Percentiles rank a stretch among this genome's conserved stretches.
Conservation (phyloP, 257 asterid species). For the Solanum bulbocastanum region DNA sequence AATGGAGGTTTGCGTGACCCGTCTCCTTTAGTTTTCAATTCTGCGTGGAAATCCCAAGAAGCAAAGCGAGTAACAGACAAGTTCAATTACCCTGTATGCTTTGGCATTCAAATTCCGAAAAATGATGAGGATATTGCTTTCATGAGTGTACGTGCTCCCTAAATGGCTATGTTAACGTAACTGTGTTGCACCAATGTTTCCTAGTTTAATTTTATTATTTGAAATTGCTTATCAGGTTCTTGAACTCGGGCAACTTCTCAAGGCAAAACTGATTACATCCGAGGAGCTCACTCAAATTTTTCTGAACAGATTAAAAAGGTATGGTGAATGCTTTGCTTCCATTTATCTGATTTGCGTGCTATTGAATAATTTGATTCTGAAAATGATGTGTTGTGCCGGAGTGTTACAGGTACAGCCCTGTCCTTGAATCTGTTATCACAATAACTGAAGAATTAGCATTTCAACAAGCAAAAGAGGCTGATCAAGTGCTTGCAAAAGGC, state of each 20-base stretch:
- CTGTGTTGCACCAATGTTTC: not conserved
- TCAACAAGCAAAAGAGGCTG: constrained; percentile 75
- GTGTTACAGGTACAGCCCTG: constrained; percentile 53
- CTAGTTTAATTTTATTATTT: not conserved
- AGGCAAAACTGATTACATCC: constrained; percentile 60
- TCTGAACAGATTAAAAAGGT: constrained; percentile 70
- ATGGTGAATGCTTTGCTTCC: not conserved
- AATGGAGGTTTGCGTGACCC: constrained; percentile 76
- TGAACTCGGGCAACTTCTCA: constrained; percentile 73
- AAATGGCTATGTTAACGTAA: not conserved
- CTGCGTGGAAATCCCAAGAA: constrained; percentile 38
- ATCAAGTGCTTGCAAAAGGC: constrained; percentile 57
- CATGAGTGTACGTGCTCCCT: constrained; percentile 54
- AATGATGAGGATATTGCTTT: constrained; percentile 75
- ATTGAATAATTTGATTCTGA: not conserved
- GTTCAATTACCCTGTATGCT: constrained; percentile 42
- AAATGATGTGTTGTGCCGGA: not conserved
- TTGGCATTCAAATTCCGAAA: constrained; percentile 44
- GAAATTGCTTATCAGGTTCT: constrained; percentile 41
- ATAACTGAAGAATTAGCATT: constrained; percentile 86
- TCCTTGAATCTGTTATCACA: constrained; percentile 76
- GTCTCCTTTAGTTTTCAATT: constrained; percentile 48
- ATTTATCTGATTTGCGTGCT: not conserved
- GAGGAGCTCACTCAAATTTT: constrained; percentile 62
- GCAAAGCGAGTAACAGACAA: constrained; percentile 7